Evolutionary conservation across 352 stramenopile species (phyloP), one percentile per base, ranked within the genome.

Genomic region (Pythium sp.): DNA sequence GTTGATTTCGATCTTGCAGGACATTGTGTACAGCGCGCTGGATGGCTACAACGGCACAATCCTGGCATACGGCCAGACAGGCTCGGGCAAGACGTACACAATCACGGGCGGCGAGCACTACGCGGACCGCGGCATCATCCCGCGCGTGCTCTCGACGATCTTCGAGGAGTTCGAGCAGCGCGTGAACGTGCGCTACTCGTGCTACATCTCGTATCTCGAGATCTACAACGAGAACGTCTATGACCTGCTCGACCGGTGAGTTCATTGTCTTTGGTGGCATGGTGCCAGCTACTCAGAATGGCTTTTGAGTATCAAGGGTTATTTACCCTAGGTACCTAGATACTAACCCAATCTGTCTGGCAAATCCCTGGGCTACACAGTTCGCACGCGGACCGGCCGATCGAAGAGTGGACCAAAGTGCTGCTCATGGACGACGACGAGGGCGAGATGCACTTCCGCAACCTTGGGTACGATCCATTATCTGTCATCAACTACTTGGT

Each of bases 161-260:
- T 99, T 98, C 72, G 81, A 89, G 68, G 84, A 87, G 61, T 92
- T 92, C 46, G 86, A 92, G 62, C 76, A 74, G 51, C 78, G 79
- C 51, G 56, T 68, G 15, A 64, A 76, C 36, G 85, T 89, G 78
- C 75, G 75, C 36, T 94, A 93, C 72, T 77, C 85, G n/a, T 96
- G 87, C 65, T 94, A 94, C 73, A 87, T 99, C 58, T 98, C 95
- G 12, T 99, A 98, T 73, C 74, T 99, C 58, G 93, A 99, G 72
- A 98, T 99, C 46, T 99, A 99, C 85, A 99, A 98, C 73, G 94
- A 98, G 74, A 93, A 76, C 71, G 91, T 97, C 26, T 99, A 98
- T 72, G 96, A 99, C 65, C 76, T 99, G 55, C 82, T 99, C 0
- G 84, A 92, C 43, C 73, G 83, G 76, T 85, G 2, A 5, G 1